Evolutionary conservation across 2,329 filamentous ascomycete species (phyloP).

Genomic region (Nigrospora oryzae): DNA sequence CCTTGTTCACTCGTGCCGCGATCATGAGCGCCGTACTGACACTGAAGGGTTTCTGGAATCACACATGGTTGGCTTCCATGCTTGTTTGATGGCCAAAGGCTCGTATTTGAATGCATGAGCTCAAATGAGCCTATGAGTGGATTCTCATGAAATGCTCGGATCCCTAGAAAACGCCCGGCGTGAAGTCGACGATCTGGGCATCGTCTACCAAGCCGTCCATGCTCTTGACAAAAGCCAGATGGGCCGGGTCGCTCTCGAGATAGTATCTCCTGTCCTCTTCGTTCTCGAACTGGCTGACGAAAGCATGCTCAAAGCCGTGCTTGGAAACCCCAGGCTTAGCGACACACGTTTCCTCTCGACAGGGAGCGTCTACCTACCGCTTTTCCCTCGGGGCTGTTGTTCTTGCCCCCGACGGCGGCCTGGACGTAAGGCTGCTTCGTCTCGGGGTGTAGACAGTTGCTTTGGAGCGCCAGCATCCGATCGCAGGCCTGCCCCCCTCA

Average conservation of each 20-base stretch:
- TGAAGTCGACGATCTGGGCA: constrained; percentile 51
- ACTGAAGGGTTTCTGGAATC: too few relatives aligned
- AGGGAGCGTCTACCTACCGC: constrained; percentile 47
- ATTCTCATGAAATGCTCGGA: too few relatives aligned
- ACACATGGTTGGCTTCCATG: too few relatives aligned
- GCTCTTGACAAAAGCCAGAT: constrained; percentile 47
- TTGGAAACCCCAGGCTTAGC: constrained; percentile 12
- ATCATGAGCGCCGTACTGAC: too few relatives aligned
- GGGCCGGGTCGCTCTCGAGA: constrained; percentile 50
- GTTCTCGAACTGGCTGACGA: constrained; percentile 56
- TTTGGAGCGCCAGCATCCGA: constrained; percentile 35
- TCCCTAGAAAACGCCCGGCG: constrained; percentile 21
- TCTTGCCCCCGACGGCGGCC: constrained; percentile 45
- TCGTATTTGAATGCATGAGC: too few relatives aligned
- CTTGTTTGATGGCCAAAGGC: too few relatives aligned
- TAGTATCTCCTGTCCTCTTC: constrained; percentile 61
- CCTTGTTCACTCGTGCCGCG: too few relatives aligned
- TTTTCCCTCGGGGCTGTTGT: constrained; percentile 53
- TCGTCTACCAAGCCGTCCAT: constrained; percentile 38
- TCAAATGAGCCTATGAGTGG: too few relatives aligned
- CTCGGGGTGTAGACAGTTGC: constrained; percentile 52
- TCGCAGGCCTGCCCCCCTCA: constrained; percentile 16
- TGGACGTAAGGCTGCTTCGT: constrained; percentile 51
- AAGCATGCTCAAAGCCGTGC: constrained; percentile 57
- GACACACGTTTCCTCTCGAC: background rate